phyloP scores from a whole-genome alignment of 495 filamentous ascomycete species.

The Lophiotrema nucula region DNA sequence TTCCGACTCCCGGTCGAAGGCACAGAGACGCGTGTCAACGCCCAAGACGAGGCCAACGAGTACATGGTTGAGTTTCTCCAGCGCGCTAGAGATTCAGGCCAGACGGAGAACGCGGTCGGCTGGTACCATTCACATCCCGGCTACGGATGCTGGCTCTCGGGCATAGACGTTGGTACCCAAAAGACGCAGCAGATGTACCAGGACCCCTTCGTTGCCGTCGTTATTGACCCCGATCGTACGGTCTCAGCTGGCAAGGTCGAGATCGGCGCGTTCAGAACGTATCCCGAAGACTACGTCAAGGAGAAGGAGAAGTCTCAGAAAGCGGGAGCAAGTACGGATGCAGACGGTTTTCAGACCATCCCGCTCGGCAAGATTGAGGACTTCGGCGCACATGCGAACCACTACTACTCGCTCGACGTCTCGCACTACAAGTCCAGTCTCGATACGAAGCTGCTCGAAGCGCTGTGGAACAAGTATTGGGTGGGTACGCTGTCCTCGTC shows the following conservation, averaged over 20 bases:
- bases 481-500: constrained; percentile 95
- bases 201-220: constrained; percentile 93
- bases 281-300: constrained; percentile 64
- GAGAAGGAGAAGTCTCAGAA: constrained; percentile 37
- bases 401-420: constrained; percentile 88
- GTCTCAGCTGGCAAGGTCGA: constrained; percentile 94
- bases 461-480: constrained; percentile 99
- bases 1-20: constrained; percentile 95
- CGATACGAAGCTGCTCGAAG: constrained; percentile 77
- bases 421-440: constrained; percentile 91
- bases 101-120: constrained; percentile 87
- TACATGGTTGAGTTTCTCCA: constrained; percentile 88
- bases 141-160: constrained; percentile 97
- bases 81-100: constrained; percentile 66
- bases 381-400: constrained; percentile 86
- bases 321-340: constrained; percentile 38
- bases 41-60: constrained; percentile 90
- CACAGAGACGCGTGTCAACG: constrained; percentile 96
- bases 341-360: constrained; percentile 68
- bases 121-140: constrained; percentile 99
- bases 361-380: constrained; percentile 91
- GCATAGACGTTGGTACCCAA: constrained; percentile 92
- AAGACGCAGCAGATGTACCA: constrained; percentile 73
- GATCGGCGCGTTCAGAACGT: constrained; percentile 95
- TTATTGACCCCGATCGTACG: constrained; percentile 95